Evolutionary conservation across 2,329 filamentous ascomycete genomes (phyloP).

Genomic region (Neospermospora avenae): DNA sequence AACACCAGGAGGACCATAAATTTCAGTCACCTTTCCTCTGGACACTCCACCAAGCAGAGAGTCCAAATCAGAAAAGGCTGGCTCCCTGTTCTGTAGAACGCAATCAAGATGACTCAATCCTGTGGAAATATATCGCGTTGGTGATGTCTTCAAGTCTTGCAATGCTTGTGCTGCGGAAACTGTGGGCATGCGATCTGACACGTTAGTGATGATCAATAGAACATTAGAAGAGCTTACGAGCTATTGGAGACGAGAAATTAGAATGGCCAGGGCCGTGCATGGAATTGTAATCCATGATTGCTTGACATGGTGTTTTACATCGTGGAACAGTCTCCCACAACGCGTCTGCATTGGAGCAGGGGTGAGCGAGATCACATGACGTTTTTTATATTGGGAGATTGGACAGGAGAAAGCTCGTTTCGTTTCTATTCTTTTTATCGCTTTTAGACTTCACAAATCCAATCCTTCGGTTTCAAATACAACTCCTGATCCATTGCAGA

Average conservation of each 20-base stretch:
- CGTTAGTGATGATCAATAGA: slow-evolving; percentile 5
- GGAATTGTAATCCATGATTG: slow-evolving; percentile 54
- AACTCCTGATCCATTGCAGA: neutral
- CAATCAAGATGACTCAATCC: slow-evolving; percentile 52
- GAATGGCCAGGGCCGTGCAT: slow-evolving; percentile 59
- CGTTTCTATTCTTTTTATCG: neutral
- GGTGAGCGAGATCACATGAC: slow-evolving; percentile 1
- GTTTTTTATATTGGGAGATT: neutral
- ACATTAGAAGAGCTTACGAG: slow-evolving; percentile 22
- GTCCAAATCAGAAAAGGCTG: slow-evolving; percentile 12
- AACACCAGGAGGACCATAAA: slow-evolving; percentile 82
- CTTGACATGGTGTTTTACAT: slow-evolving; percentile 8
- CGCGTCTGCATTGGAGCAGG: neutral
- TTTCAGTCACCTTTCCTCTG: slow-evolving; percentile 76
- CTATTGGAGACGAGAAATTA: slow-evolving; percentile 46
- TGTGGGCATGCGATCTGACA: slow-evolving; percentile 69
- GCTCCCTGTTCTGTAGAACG: slow-evolving; percentile 39
- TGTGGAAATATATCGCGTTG: slow-evolving; percentile 52
- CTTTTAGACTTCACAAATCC: neutral
- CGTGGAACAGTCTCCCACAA: neutral
- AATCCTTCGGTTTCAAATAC: neutral
- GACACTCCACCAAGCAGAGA: slow-evolving; percentile 55
- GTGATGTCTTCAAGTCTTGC: slow-evolving; percentile 52
- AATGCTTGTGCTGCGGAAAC: slow-evolving; percentile 73
- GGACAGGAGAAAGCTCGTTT: neutral